Base-by-base conservation (phyloP, 306 rosid species). In the Prunus davidiana region DNA sequence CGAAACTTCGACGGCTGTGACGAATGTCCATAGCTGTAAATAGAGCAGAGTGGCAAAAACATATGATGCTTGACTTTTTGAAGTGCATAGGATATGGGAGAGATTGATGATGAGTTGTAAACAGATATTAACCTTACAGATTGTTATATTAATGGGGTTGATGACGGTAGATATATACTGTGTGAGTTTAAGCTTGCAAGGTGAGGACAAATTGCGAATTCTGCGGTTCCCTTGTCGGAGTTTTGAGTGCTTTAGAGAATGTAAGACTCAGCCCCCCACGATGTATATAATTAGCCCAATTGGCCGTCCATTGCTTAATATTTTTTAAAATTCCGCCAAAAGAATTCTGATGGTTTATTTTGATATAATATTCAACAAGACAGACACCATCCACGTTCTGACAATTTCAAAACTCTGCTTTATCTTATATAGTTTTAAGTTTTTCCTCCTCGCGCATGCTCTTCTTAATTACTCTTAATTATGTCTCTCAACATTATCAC, bases 381-480 rank as follows among this genome's bases (percentile, higher is more conserved):
- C 89, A 61, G 84, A 84, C 89, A 61, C 65, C 47, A 64, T 80
- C 88, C 97, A 92, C 91, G 95, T 90, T 87, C 91, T 80, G 77
- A 61, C 82, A 74, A 30, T 74, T 30, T 76, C 75, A 82, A 47
- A 82, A 7, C 43, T 38, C 43, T 38, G 43, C 43, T 38, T 38
- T 38, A 38, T 38, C 43, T 38, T 38, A 38, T 6, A 38, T 38
- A 38, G 9, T 38, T 38, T 38, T 7, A 7, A 38, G 43, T 14
- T 15, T 15, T 16, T 63, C n/a, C n/a, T 18, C 19, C 24, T 12
- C 3, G 45, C 46, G 55, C 79, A 54, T 69, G 64, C 65, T 27
- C 19, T 16, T 30, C 4, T 27, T 71, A 50, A 63, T 7, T 19
- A 67, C 61, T 64, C 71, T 8, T 27, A 24, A 43, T 69, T 4